Evolutionary conservation across 2,329 filamentous ascomycete species (phyloP).

Genomic region (Trichoderma afroharzianum): DNA sequence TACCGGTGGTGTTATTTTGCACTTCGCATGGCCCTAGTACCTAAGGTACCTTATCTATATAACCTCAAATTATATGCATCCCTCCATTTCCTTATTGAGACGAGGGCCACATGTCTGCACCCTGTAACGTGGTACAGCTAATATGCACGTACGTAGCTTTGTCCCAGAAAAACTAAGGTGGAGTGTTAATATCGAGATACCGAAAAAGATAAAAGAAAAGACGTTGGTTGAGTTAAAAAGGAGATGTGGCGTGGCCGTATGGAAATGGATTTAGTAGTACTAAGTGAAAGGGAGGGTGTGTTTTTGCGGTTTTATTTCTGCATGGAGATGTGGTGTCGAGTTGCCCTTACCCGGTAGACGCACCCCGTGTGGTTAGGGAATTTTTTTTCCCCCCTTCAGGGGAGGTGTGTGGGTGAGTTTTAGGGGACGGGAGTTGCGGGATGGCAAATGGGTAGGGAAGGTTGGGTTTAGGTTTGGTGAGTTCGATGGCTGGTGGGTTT

Average conservation of each 20-base stretch:
- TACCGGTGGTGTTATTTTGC: too few relatives aligned
- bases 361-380: not conserved
- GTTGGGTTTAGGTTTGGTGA: not conserved
- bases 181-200: slow-evolving; percentile 10
- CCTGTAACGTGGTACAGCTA: not conserved
- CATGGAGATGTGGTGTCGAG: not conserved
- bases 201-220: not conserved
- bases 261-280: too few relatives aligned
- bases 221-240: not conserved
- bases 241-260: slow-evolving; percentile 12
- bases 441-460: not conserved
- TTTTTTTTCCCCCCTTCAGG: not conserved
- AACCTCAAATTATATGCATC: not conserved
- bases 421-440: not conserved
- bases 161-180: not conserved
- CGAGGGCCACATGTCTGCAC: not conserved
- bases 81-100: not conserved
- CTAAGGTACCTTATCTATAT: too few relatives aligned
- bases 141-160: not conserved
- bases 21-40: too few relatives aligned
- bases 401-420: not conserved
- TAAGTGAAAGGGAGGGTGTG: not conserved
- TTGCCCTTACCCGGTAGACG: not conserved
- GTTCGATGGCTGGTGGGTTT: not conserved
- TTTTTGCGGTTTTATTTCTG: not conserved